A percentile compares a stretch with the other conserved stretches of the same genome.
phyloP scores from a whole-genome alignment of 305 asterid species.

The Fraxinus ornus region DNA sequence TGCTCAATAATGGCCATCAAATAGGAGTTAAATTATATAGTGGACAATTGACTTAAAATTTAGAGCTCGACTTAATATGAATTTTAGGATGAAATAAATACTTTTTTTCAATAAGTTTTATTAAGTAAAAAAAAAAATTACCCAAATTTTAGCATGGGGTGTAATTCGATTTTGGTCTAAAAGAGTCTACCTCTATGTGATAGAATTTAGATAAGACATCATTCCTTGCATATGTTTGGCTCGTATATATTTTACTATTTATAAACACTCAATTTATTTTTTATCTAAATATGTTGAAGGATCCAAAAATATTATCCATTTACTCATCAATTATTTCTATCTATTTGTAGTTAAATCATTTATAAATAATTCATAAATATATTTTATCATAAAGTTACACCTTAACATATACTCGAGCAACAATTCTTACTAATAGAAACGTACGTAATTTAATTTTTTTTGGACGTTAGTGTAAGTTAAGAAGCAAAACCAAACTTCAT shows the following conservation, averaged over 20 bases:
- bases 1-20: too few species aligned
- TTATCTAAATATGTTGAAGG: not conserved
- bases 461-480: not conserved
- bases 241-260: too few species aligned
- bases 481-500: not conserved
- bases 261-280: too few species aligned
- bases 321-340: not conserved
- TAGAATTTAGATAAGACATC: not conserved
- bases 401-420: not conserved
- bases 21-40: too few species aligned
- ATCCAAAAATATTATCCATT: too few species aligned
- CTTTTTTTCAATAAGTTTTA: too few species aligned
- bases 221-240: not conserved
- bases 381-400: not conserved
- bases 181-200: not conserved
- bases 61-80: not conserved
- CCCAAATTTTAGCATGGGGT: not conserved
- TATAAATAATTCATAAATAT: not conserved
- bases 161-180: not conserved
- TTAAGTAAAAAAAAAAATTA: too few species aligned
- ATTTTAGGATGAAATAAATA: not conserved
- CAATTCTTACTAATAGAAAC: not conserved
- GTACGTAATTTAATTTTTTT: not conserved
- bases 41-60: not conserved
- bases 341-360: too few species aligned